Base-by-base conservation (phyloP, 345 rosid species). In the Populus pruinosa region DNA sequence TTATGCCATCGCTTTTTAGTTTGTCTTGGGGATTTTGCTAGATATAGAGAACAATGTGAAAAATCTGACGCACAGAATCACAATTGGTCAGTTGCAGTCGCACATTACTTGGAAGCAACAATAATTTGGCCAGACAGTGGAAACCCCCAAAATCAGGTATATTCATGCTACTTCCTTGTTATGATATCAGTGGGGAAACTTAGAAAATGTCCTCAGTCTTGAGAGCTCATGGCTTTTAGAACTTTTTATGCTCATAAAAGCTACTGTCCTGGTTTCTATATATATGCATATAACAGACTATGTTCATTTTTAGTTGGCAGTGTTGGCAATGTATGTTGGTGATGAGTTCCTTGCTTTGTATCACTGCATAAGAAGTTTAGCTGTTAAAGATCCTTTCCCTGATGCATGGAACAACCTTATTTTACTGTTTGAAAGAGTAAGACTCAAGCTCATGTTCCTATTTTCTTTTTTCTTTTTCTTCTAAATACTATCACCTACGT, bases 131-230 rank as follows among this genome's bases (percentile, higher is more conserved):
- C 98, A 14, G 89, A 91, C 71, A 83, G 97, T 78, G 99, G 98
- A 39, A 93, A 92, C 83, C 94, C 97, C 29, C 99, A 95, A 73
- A 95, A 95, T 83, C 98, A 93, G 93, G 99, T 91, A 77, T 44
- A 36, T 71, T 23, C 11, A 5, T 14, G 35, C 38, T 12, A 27
- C 41, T 62, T 73, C 16, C 14, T 21, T 69, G n/a, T 64, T 49
- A 23, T 17, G 75, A 56, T 56, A 72, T 53, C 64, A 17, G 44
- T 47, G 61, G 11, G 62, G 50, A 41, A 69, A 75, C 41, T n/a
- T 18, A 7, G 31, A 43, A 65, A 49, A 25, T 39, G n/a, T 73
- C 41, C 43, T 72, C 69, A 53, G 17, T 49, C 50, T 62, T 49
- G 39, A n/a, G 74, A 61, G 59, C 21, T 35, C 44, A 21, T 70